A percentile compares a stretch with the other conserved stretches of the same genome.
Conservation (phyloP, 2,329 filamentous ascomycete genomes). For the Sclerotinia minor region DNA sequence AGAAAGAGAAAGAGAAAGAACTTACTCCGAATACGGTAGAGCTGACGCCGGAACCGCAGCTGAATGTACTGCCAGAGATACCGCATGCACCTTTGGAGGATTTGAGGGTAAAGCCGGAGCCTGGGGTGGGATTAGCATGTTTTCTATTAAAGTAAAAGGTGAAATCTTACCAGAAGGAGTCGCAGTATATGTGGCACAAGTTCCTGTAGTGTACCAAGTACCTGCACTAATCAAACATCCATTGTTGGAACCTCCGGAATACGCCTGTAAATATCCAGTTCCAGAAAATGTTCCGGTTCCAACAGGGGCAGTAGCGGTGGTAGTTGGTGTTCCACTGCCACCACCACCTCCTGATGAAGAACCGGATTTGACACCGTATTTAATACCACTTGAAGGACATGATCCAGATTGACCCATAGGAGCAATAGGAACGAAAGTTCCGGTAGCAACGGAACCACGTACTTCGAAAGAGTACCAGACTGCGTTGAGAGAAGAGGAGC, state of each 20-base stretch:
- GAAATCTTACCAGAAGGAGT: conserved; percentile 50
- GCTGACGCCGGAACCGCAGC: conserved; percentile 53
- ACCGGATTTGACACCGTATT: conserved; percentile 50
- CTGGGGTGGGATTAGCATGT: conserved; percentile 25
- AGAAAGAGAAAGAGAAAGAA: conserved; percentile 10
- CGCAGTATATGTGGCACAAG: conserved; percentile 66
- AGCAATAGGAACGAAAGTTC: conserved; percentile 47
- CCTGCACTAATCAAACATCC: conserved; percentile 70
- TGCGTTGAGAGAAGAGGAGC: conserved; percentile 49
- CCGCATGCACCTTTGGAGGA: conserved; percentile 61
- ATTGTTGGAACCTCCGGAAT: conserved; percentile 48
- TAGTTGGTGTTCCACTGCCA: conserved; percentile 43
- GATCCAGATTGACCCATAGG: conserved; percentile 28
- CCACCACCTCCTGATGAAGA: conserved; percentile 28
- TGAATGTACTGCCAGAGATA: conserved; percentile 54
- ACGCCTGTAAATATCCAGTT: conserved; percentile 59
- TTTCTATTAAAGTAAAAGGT: background rate
- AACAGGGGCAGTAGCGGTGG: conserved; percentile 32
- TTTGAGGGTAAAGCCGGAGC: conserved; percentile 48
- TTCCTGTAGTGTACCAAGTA: conserved; percentile 66
- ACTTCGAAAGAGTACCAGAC: conserved; percentile 57
- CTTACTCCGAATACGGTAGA: conserved; percentile 43
- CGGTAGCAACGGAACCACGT: conserved; percentile 52
- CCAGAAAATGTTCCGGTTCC: conserved; percentile 49
- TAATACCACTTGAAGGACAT: conserved; percentile 63